phyloP scores from a whole-genome alignment of 257 asterid genomes.

The Asclepias syriaca region DNA sequence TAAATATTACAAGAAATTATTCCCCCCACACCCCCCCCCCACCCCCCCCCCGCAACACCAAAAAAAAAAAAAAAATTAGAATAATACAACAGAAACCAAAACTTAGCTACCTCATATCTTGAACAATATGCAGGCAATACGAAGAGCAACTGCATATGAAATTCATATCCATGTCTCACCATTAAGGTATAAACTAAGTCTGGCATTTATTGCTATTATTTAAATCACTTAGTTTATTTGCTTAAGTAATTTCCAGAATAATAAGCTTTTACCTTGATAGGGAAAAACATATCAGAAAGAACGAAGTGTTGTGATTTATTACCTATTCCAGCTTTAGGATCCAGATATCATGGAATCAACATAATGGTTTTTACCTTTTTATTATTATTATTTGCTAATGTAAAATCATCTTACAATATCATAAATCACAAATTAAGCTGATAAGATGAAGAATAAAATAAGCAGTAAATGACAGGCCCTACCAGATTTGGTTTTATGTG shows the following conservation, averaged over 20 bases:
- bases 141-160: not conserved
- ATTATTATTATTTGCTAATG: no score
- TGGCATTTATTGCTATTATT: not conserved
- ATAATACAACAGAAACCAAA: not conserved
- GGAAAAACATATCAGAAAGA: not conserved
- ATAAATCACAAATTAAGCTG: not conserved
- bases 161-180: not conserved
- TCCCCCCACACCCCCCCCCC: no score
- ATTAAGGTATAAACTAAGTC: not conserved
- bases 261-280: not conserved
- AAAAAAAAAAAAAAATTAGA: not conserved
- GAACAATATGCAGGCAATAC: not conserved
- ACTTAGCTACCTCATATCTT: not conserved
- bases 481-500: constrained; percentile 85
- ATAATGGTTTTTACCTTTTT: not conserved
- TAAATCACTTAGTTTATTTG: not conserved
- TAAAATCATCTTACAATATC: not conserved
- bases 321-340: not conserved
- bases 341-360: not conserved
- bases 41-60: no score
- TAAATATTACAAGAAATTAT: no score
- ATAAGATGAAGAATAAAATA: not conserved
- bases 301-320: not conserved
- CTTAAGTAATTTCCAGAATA: not conserved
- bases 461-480: constrained; percentile 10